These are phyloP conservation scores for Rhizopogon sp. DNA, from an alignment of 768 basidiomycete genomes.

Conservation along the genomic window DNA sequence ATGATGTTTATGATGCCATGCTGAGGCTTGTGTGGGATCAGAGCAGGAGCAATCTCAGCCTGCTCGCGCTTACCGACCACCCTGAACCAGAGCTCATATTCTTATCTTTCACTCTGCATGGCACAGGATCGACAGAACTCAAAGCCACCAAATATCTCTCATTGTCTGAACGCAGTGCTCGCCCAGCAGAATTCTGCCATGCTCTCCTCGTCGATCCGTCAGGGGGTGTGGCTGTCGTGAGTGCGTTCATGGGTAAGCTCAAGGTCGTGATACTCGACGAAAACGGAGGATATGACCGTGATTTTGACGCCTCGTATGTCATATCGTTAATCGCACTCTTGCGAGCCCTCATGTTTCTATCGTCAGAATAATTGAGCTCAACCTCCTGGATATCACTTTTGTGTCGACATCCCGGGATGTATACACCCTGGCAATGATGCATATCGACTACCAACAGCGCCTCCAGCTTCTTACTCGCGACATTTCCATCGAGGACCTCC, in stretches of 20 bases:
- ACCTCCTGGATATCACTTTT: slow-evolving; percentile 64
- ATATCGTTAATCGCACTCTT: not conserved
- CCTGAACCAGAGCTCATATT: slow-evolving; percentile 71
- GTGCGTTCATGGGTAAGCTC: slow-evolving; percentile 67
- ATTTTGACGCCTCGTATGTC: slow-evolving; percentile 64
- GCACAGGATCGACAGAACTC: slow-evolving; percentile 29
- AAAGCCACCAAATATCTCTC: slow-evolving; percentile 39
- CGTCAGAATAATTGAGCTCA: slow-evolving; percentile 58
- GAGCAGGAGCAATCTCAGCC: slow-evolving; percentile 33
- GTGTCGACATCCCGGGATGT: slow-evolving; percentile 37
- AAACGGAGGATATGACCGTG: slow-evolving; percentile 46
- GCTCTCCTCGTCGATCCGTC: slow-evolving; percentile 63
- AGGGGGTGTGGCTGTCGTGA: slow-evolving; percentile 55
- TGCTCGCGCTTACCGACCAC: slow-evolving; percentile 70
- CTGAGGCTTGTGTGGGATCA: not conserved
- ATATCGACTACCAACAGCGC: slow-evolving; percentile 55
- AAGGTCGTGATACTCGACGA: slow-evolving; percentile 52
- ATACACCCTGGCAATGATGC: slow-evolving; percentile 60
- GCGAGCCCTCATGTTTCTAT: slow-evolving; percentile 2
- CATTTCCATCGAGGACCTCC: slow-evolving; percentile 38
- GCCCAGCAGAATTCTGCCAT: slow-evolving; percentile 67
- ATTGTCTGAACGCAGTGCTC: slow-evolving; percentile 52
- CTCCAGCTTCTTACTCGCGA: slow-evolving; percentile 64
- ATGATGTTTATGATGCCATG: not conserved
- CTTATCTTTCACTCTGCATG: slow-evolving; percentile 43